Evolutionary conservation across 2,329 filamentous ascomycete genomes (phyloP).

Genomic region (Lasiodiplodia sp.): DNA sequence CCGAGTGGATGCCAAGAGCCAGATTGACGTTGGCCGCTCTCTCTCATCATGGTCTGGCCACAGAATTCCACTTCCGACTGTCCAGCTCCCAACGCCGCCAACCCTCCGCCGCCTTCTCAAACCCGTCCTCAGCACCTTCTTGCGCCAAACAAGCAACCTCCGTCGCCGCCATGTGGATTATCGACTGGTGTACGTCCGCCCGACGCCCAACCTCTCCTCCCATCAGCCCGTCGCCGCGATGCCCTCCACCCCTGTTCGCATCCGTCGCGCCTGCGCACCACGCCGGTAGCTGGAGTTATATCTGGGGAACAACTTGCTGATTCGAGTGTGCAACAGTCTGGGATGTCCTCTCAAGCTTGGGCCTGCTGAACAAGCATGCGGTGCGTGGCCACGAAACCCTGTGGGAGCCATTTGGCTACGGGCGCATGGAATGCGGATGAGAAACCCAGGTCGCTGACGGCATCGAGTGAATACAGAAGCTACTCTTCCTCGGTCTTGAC

Average conservation of each 20-base stretch:
- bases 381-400: slow-evolving; percentile 17
- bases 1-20: slow-evolving; percentile 27
- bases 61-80: slow-evolving; percentile 17
- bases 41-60: slow-evolving; percentile 27
- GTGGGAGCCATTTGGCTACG: background rate
- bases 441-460: background rate
- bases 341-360: slow-evolving; percentile 85
- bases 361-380: slow-evolving; percentile 92
- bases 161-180: slow-evolving; percentile 79
- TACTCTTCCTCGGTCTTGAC: slow-evolving; percentile 81
- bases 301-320: slow-evolving; percentile 27
- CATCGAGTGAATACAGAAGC: slow-evolving; percentile 34
- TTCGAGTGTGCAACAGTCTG: slow-evolving; percentile 66
- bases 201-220: slow-evolving; percentile 3
- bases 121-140: slow-evolving; percentile 3
- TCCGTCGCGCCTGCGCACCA: slow-evolving; percentile 8
- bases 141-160: background rate
- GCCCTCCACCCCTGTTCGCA: background rate
- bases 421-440: background rate
- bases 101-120: slow-evolving; percentile 9
- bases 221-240: slow-evolving; percentile 15
- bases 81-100: slow-evolving; percentile 23
- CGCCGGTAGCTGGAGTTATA: slow-evolving; percentile 1
- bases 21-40: slow-evolving; percentile 30
- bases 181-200: slow-evolving; percentile 73